Evolutionary conservation across 768 basidiomycete species (phyloP).

Genomic region (Gloeophyllum trabeum): DNA sequence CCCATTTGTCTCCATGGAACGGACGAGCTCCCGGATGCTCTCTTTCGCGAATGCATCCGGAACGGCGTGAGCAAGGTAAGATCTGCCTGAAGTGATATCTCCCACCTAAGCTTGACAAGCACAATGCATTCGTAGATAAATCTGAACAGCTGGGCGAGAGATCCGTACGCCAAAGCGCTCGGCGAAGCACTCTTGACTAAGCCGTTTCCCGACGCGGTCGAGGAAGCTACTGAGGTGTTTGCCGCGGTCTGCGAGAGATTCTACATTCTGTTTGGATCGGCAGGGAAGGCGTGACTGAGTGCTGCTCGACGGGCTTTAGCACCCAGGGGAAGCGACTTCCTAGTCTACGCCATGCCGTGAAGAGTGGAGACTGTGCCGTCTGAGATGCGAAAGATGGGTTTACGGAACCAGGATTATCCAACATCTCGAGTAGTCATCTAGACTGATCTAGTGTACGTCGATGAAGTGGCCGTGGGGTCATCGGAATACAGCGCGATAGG

Average conservation of each 20-base stretch:
- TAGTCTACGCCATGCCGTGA: too few species aligned
- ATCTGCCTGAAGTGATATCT: too few species aligned
- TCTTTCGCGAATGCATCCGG: constrained; percentile 33
- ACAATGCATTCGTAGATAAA: constrained; percentile 21
- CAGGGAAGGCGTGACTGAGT: constrained; percentile 27
- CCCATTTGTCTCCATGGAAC: constrained; percentile 35
- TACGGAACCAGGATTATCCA: too few species aligned
- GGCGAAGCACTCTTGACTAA: constrained; percentile 20
- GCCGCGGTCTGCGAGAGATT: constrained; percentile 28
- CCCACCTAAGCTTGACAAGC: too few species aligned
- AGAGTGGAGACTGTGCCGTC: too few species aligned
- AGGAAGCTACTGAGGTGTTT: constrained; percentile 32
- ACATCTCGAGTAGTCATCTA: too few species aligned
- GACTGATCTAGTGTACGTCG: too few species aligned
- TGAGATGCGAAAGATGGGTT: too few species aligned
- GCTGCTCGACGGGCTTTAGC: too few species aligned
- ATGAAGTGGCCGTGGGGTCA: too few species aligned
- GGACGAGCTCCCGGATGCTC: constrained; percentile 29
- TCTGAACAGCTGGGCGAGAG: constrained; percentile 34
- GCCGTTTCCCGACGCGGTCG: constrained; percentile 33
- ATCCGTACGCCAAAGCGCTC: constrained; percentile 27
- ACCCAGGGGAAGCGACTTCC: too few species aligned
- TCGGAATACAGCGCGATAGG: too few species aligned
- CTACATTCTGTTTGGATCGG: constrained; percentile 27
- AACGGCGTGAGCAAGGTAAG: constrained; percentile 30